These are phyloP conservation scores for Hawksworthiomyces lignivorus DNA, from an alignment of 2,329 filamentous ascomycete species.

Conservation along the genomic window DNA sequence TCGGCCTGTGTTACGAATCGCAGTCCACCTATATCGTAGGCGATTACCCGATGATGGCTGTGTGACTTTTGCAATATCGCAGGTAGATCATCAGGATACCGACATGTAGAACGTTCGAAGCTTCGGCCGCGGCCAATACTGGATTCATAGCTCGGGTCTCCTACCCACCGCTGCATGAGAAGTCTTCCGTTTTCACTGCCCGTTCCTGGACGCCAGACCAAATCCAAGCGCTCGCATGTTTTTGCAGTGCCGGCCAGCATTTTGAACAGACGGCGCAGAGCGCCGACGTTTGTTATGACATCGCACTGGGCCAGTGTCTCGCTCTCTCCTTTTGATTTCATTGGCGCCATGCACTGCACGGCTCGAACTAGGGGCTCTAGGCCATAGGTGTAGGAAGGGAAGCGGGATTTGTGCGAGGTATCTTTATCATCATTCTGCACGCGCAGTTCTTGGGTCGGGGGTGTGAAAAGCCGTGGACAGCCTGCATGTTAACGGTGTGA, in stretches of 20 bases:
- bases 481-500: too few species aligned
- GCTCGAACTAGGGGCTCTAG: conserved; percentile 19
- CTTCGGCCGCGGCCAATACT: conserved; percentile 14
- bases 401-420: too few species aligned
- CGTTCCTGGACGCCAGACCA: conserved; percentile 9
- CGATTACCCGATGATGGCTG: conserved; percentile 18
- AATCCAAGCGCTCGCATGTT: conserved; percentile 11
- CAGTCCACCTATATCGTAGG: conserved; percentile 16
- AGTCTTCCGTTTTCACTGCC: conserved; percentile 3
- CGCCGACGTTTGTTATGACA: conserved; percentile 17
- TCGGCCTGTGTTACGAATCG: conserved; percentile 16
- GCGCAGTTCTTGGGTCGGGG: conserved; percentile 1
- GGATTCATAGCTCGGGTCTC: conserved; percentile 11
- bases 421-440: neutral
- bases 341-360: conserved; percentile 11
- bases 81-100: conserved; percentile 8
- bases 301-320: conserved; percentile 10
- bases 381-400: conserved; percentile 9
- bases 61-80: conserved; percentile 5
- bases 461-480: conserved; percentile 12
- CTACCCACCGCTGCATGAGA: conserved; percentile 16
- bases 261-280: conserved; percentile 16
- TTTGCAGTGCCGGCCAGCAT: conserved; percentile 3
- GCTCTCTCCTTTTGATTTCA: too few species aligned
- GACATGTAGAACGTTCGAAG: conserved; percentile 18